Conservation (phyloP, 2,329 filamentous ascomycete genomes). For the Magnaporthiopsis rhizophila region DNA sequence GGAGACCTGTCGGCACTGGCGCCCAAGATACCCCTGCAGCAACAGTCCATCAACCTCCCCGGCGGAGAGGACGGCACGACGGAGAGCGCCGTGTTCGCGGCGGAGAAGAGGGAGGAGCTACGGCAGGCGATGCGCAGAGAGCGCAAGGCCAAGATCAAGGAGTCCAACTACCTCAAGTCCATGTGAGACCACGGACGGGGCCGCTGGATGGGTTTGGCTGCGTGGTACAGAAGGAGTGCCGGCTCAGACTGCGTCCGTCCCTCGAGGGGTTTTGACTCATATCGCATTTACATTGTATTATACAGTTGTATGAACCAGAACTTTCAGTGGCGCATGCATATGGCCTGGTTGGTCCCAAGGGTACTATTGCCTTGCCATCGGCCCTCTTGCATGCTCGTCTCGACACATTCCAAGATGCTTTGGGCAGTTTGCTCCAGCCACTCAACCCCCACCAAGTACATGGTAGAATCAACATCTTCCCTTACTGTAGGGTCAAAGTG, state of each 20-base stretch:
- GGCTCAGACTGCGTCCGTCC: background rate
- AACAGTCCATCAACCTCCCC: constrained; percentile 71
- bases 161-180: constrained; percentile 75
- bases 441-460: background rate
- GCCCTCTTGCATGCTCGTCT: background rate
- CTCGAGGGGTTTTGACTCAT: background rate
- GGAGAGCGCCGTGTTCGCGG: constrained; percentile 38
- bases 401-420: background rate
- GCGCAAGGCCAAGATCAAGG: constrained; percentile 71
- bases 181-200: constrained; percentile 39
- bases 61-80: constrained; percentile 33
- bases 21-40: constrained; percentile 65
- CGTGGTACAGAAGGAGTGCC: background rate
- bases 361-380: background rate
- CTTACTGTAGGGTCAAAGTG: background rate
- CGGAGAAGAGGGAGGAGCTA: constrained; percentile 50
- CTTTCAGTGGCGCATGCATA: background rate
- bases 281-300: background rate
- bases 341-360: background rate
- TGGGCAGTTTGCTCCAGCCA: background rate
- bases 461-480: background rate
- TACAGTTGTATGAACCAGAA: background rate
- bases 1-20: constrained; percentile 58
- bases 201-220: constrained; percentile 27
- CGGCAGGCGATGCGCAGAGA: constrained; percentile 66